Evolutionary conservation across 192 early-diverging fungal genomes (phyloP).

Genomic region (Coemansia sp.): DNA sequence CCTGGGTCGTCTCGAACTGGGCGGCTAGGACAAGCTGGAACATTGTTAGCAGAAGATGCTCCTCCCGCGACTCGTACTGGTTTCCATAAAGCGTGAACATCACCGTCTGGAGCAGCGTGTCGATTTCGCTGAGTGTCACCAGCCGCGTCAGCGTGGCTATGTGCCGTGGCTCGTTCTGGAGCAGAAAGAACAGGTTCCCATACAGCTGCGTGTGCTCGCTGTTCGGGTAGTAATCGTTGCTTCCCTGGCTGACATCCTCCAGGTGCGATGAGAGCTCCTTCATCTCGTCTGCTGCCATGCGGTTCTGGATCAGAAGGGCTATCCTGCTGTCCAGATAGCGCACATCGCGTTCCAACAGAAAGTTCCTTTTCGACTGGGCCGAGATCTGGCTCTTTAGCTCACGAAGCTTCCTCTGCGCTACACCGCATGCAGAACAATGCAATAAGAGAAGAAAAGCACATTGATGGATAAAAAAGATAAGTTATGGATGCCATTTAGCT

Average conservation of each 20-base stretch:
- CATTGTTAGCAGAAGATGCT: constrained; percentile 92
- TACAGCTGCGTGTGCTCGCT: constrained; percentile 83
- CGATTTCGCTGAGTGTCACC: constrained; percentile 86
- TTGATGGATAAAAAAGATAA: too few relatives aligned
- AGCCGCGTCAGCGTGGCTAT: constrained; percentile 83
- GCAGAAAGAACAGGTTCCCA: constrained; percentile 89
- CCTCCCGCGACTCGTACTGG: constrained; percentile 95
- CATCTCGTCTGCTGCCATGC: constrained; percentile 89
- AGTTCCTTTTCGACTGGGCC: constrained; percentile 93
- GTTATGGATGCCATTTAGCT: not conserved
- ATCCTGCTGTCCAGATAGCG: constrained; percentile 90
- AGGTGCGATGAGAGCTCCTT: constrained; percentile 53
- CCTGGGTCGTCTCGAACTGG: constrained; percentile 91
- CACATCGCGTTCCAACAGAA: constrained; percentile 89
- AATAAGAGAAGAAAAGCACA: not conserved
- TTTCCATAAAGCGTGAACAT: constrained; percentile 98
- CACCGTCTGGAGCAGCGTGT: constrained; percentile 89
- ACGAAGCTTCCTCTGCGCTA: constrained; percentile 78
- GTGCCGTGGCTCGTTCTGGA: constrained; percentile 89
- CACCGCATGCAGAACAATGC: not conserved
- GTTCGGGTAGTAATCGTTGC: constrained; percentile 66
- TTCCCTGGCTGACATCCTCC: constrained; percentile 51
- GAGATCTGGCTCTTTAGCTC: constrained; percentile 89
- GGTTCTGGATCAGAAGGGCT: constrained; percentile 88
- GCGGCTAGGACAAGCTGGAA: constrained; percentile 91